phyloP scores from a whole-genome alignment of 495 filamentous ascomycete genomes.

The Aspergillus kassunensis region DNA sequence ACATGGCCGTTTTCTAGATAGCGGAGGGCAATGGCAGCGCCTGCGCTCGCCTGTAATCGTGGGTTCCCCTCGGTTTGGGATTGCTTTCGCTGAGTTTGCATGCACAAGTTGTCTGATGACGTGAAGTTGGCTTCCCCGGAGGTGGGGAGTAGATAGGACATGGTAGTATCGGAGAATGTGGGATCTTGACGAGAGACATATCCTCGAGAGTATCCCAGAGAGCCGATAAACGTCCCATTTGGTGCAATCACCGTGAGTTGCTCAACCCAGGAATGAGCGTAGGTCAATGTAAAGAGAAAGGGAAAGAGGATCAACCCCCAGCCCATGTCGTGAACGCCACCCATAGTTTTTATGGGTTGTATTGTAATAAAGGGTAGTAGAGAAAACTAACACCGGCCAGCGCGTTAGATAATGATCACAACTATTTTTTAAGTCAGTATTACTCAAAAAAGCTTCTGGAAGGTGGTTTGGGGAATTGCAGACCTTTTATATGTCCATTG shows the following conservation, averaged over 20 bases:
- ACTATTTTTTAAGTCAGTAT: constrained; percentile 2
- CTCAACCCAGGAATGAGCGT: constrained; percentile 78
- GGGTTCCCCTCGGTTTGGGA: constrained; percentile 53
- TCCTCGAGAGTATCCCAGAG: constrained; percentile 62
- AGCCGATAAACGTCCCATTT: constrained; percentile 70
- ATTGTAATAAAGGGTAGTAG: too few relatives aligned
- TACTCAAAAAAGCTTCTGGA: neutral
- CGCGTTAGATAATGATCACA: constrained; percentile 10
- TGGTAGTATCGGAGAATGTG: constrained; percentile 45
- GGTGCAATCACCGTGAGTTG: constrained; percentile 61
- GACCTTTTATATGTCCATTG: constrained; percentile 15
- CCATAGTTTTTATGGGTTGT: too few relatives aligned
- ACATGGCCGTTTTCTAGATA: constrained; percentile 91
- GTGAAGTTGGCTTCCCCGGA: constrained; percentile 26
- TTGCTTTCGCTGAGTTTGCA: constrained; percentile 45
- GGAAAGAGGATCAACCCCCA: constrained; percentile 22
- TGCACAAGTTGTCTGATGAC: constrained; percentile 49
- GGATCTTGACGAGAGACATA: constrained; percentile 49
- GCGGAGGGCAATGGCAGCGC: constrained; percentile 65
- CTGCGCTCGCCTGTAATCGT: constrained; percentile 61
- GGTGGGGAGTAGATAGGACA: constrained; percentile 54
- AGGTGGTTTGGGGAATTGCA: neutral
- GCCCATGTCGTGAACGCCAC: neutral
- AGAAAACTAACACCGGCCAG: constrained; percentile 15
- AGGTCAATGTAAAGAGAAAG: constrained; percentile 32